Evolutionary conservation across 2,329 filamentous ascomycete genomes (phyloP).

Genomic region (Fusarium mexicanum): DNA sequence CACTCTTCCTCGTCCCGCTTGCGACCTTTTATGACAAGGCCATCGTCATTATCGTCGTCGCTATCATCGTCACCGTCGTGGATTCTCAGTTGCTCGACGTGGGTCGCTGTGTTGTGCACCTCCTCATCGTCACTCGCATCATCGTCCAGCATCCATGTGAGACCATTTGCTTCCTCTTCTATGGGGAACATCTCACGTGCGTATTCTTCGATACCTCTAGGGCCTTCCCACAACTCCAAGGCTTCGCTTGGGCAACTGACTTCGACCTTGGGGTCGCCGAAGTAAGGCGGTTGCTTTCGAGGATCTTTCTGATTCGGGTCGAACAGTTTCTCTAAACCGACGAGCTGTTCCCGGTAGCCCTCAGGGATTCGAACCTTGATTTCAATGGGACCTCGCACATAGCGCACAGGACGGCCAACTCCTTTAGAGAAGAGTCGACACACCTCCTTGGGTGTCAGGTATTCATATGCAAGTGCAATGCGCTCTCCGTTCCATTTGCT

Average conservation of each 20-base stretch:
- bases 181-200: constrained; percentile 92
- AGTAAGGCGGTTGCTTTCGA: constrained; percentile 69
- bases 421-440: constrained; percentile 83
- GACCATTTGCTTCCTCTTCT: constrained; percentile 92
- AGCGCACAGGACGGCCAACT: constrained; percentile 79
- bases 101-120: constrained; percentile 47
- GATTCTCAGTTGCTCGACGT: constrained; percentile 53
- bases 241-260: constrained; percentile 77
- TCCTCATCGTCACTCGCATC: constrained; percentile 55
- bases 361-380: constrained; percentile 86
- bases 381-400: constrained; percentile 81
- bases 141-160: constrained; percentile 86
- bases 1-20: constrained; percentile 69
- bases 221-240: constrained; percentile 88
- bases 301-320: constrained; percentile 60
- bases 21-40: constrained; percentile 65
- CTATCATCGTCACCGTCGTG: constrained; percentile 55
- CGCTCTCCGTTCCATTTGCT: constrained; percentile 82
- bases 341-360: constrained; percentile 89
- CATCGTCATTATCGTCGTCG: constrained; percentile 67
- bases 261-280: constrained; percentile 67
- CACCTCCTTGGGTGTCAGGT: constrained; percentile 83
- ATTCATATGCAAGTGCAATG: constrained; percentile 90
- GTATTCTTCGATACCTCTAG: constrained; percentile 91
- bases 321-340: constrained; percentile 72